Evolutionary conservation across 495 filamentous ascomycete genomes (phyloP).

Genomic region (Penicillium antarcticum): DNA sequence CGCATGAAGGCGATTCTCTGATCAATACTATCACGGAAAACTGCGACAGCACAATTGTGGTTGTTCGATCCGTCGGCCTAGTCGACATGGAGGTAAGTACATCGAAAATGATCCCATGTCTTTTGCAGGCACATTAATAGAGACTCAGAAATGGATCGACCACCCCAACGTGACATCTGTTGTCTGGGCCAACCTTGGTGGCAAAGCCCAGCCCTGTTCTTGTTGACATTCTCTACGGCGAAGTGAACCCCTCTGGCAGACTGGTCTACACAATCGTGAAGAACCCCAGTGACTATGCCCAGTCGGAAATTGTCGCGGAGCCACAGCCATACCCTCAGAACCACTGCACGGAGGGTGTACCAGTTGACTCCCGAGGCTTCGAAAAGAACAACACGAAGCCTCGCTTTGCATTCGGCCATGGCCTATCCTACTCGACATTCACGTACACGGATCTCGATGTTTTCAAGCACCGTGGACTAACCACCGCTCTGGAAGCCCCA

Average conservation of each 20-base stretch:
- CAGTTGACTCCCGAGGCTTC: too few species aligned
- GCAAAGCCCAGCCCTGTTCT: slow-evolving; percentile 71
- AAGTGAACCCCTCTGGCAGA: slow-evolving; percentile 63
- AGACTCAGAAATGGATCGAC: slow-evolving; percentile 22
- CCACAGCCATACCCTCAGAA: too few species aligned
- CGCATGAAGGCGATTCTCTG: slow-evolving; percentile 36
- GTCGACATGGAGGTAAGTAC: too few species aligned
- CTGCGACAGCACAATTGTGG: slow-evolving; percentile 48
- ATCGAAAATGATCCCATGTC: too few species aligned
- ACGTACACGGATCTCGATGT: too few species aligned
- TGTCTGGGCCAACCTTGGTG: slow-evolving; percentile 67
- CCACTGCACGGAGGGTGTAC: too few species aligned
- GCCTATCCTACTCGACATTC: too few species aligned
- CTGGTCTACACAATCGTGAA: slow-evolving; percentile 76
- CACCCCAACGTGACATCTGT: slow-evolving; percentile 63
- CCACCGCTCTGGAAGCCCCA: too few species aligned
- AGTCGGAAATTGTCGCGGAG: too few species aligned
- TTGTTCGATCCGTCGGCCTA: slow-evolving; percentile 20
- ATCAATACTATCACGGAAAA: slow-evolving; percentile 48
- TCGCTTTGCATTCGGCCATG: too few species aligned
- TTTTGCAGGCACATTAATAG: slow-evolving; percentile 36
- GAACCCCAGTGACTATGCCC: slow-evolving; percentile 3
- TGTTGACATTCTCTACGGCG: slow-evolving; percentile 67
- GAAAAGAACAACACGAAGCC: too few species aligned
- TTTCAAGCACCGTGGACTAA: too few species aligned